These are phyloP conservation scores for Crataegus laevigata DNA, from an alignment of 306 rosid genomes.

Conservation along the genomic window DNA sequence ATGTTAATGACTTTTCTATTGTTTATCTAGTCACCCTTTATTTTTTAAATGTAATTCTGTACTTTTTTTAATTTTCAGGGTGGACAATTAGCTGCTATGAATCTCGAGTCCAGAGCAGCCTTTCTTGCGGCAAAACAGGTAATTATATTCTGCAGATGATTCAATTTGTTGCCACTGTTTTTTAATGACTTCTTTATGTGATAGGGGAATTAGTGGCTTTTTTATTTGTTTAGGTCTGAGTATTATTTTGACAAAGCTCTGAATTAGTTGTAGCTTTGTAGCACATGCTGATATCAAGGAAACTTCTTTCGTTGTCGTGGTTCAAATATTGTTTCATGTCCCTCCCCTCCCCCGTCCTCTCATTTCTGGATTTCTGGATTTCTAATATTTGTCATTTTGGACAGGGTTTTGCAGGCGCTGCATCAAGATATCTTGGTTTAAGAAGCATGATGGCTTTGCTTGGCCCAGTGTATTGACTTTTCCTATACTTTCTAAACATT, in stretches of 20 bases:
- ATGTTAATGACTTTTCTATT: neutral
- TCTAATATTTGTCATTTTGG: constrained; percentile 9
- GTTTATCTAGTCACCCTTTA: neutral
- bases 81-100: constrained; percentile 71
- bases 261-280: neutral
- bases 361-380: constrained; percentile 9
- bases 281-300: neutral
- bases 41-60: neutral
- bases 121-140: constrained; percentile 92
- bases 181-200: neutral
- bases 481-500: constrained; percentile 13
- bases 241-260: neutral
- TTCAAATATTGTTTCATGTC: neutral
- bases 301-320: neutral
- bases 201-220: neutral
- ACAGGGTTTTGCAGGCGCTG: constrained; percentile 88
- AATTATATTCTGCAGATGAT: neutral
- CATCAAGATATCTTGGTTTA: constrained; percentile 81
- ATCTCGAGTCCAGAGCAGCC: constrained; percentile 81
- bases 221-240: neutral
- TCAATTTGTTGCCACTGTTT: neutral
- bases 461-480: constrained; percentile 75
- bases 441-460: constrained; percentile 82
- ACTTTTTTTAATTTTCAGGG: constrained; percentile 53
- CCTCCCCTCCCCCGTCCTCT: neutral